phyloP scores from a whole-genome alignment of 1,284 basidiomycete species.

The Cutaneotrichosporon arboriforme region DNA sequence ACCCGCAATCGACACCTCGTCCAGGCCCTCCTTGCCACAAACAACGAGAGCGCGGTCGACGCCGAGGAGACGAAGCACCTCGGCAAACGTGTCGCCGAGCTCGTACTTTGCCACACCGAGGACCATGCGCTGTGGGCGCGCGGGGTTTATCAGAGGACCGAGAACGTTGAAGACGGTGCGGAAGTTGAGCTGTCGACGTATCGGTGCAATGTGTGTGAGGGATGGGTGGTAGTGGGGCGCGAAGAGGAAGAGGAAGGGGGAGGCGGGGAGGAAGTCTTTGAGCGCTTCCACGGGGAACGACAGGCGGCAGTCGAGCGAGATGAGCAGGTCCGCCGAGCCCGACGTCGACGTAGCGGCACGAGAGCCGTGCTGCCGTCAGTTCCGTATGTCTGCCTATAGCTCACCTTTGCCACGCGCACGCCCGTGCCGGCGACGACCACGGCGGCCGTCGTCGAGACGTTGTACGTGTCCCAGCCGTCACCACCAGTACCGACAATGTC shows the following conservation, averaged over 20 bases:
- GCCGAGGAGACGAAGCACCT: slow-evolving; percentile 58
- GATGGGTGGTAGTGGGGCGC: slow-evolving; percentile 90
- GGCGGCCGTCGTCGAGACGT: slow-evolving; percentile 91
- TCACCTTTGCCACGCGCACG: slow-evolving; percentile 84
- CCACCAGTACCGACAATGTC: slow-evolving; percentile 79
- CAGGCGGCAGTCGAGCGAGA: slow-evolving; percentile 73
- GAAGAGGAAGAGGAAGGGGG: slow-evolving; percentile 88
- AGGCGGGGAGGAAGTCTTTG: slow-evolving; percentile 51
- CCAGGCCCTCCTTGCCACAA: slow-evolving; percentile 84
- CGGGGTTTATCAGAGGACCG: slow-evolving; percentile 91
- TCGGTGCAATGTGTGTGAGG: slow-evolving; percentile 75
- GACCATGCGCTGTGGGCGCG: slow-evolving; percentile 75
- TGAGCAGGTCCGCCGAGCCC: slow-evolving; percentile 87
- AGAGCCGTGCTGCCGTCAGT: slow-evolving; percentile 68
- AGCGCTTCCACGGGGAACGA: slow-evolving; percentile 64
- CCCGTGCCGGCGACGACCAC: slow-evolving; percentile 94
- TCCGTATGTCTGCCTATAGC: slow-evolving; percentile 15
- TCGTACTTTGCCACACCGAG: slow-evolving; percentile 81
- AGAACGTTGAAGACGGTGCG: slow-evolving; percentile 96
- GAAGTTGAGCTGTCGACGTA: slow-evolving; percentile 82
- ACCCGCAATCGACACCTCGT: slow-evolving; percentile 91
- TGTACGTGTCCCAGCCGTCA: slow-evolving; percentile 95
- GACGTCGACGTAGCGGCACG: slow-evolving; percentile 90
- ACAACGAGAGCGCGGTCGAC: slow-evolving; percentile 84
- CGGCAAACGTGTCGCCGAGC: slow-evolving; percentile 79